These are phyloP conservation scores for Aspergillus heteromorphus DNA, from an alignment of 495 filamentous ascomycete genomes.

Conservation along the genomic window DNA sequence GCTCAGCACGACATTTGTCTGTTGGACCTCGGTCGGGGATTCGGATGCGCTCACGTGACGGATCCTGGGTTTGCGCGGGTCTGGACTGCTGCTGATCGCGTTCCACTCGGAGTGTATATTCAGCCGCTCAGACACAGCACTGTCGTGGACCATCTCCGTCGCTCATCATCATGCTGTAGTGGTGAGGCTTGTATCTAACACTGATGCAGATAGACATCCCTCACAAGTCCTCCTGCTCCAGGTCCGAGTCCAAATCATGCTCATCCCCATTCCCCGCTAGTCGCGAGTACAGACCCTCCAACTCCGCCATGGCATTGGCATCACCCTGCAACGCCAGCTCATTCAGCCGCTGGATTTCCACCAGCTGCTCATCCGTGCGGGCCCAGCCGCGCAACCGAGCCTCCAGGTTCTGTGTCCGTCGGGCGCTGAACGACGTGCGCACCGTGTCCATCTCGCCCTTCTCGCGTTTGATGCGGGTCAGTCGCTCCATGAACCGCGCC, in stretches of 20 bases:
- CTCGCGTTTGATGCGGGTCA: slow-evolving; percentile 35
- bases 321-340: slow-evolving; percentile 32
- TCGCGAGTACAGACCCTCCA: slow-evolving; percentile 27
- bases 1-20: background rate
- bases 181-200: too few species aligned
- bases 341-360: slow-evolving; percentile 30
- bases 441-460: slow-evolving; percentile 45
- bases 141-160: too few species aligned
- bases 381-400: slow-evolving; percentile 35
- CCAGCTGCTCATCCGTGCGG: slow-evolving; percentile 36
- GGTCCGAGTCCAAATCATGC: background rate
- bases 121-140: too few species aligned
- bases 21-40: background rate
- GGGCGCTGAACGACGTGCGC: slow-evolving; percentile 27
- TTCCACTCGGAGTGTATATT: too few species aligned
- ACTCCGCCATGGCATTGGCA: slow-evolving; percentile 22
- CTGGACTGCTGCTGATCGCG: too few species aligned
- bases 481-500: slow-evolving; percentile 37
- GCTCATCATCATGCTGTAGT: too few species aligned
- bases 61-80: too few species aligned
- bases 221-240: background rate
- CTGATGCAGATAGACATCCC: too few species aligned
- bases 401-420: slow-evolving; percentile 25
- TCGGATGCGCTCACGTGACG: background rate
- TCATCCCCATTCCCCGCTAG: slow-evolving; percentile 11